Evolutionary conservation across 2,329 filamentous ascomycete genomes (phyloP), one percentile per base, ranked within the genome.

Genomic region (Calonectria pseudoturangicola): DNA sequence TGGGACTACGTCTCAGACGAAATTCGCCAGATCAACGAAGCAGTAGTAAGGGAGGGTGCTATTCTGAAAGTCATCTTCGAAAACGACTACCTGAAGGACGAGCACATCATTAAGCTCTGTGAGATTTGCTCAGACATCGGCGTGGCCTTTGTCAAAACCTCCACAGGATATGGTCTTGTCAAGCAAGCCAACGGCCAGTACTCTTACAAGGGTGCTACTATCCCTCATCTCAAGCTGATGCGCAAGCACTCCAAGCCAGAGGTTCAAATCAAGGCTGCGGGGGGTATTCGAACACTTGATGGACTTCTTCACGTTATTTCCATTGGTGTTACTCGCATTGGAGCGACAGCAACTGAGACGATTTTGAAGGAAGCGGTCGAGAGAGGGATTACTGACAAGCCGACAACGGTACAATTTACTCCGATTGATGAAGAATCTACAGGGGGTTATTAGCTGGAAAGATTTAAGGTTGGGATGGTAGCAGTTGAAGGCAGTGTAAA

Each of bases 21-120:
- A 76, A 89, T 92, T 62, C 77, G 81, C 0, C 77, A 80, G 36
- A 81, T 92, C 73, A 91, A 92, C 74, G 77, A 85, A 0, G 85
- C 83, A 0, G 89, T 91, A 3, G 77, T 79, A 0, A 77, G 79
- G n/a, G 70, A 82, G 8, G 86, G 86, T 0, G 88, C 86, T 0
- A 83, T 86, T 0, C 83, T 92, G 8, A 92, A 92, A 77, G 89
- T 92, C 64, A 92, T 92, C 62, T 92, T 92, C 68, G 90, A 92
- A 76, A 92, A 90, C 75, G 89, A 91, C 77, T 92, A 87, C 73
- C 85, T 92, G 0, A 33, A 83, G 2, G 82, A 88, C 0, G 77
- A 86, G 13, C 86, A 91, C 45, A 90, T 92, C 64, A 75, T 85
- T 10, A 83, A 81, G 7, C 83, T 92, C 0, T 92, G 90, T 77